These are phyloP conservation scores for Alternaria arborescens DNA, from an alignment of 2,329 filamentous ascomycete species.

Conservation along the genomic window DNA sequence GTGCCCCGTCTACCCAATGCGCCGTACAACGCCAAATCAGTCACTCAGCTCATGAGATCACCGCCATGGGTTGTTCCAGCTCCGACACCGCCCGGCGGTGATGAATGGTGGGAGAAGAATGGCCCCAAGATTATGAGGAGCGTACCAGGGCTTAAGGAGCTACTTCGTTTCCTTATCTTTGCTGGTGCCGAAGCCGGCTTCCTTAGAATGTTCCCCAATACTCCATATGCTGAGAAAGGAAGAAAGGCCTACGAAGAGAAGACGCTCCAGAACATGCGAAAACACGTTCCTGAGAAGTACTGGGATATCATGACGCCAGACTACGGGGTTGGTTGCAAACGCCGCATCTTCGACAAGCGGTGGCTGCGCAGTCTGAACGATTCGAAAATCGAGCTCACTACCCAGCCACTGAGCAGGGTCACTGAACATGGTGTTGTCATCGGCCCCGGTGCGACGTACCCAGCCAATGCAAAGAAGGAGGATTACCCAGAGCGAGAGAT, in stretches of 20 bases:
- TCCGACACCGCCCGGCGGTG: conserved; percentile 47
- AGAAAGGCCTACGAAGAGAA: conserved; percentile 54
- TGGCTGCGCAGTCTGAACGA: conserved; percentile 65
- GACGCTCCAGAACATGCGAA: conserved; percentile 59
- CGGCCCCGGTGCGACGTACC: conserved; percentile 60
- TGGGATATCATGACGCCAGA: conserved; percentile 69
- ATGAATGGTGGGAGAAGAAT: conserved; percentile 58
- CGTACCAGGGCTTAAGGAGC: conserved; percentile 61
- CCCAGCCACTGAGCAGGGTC: conserved; percentile 60
- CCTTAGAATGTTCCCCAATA: conserved; percentile 58
- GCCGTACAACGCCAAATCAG: conserved; percentile 60
- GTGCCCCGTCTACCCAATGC: conserved; percentile 61
- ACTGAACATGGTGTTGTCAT: conserved; percentile 60
- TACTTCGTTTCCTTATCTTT: conserved; percentile 58
- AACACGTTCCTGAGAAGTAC: conserved; percentile 65
- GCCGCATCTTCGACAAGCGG: conserved; percentile 66
- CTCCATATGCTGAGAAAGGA: conserved; percentile 48
- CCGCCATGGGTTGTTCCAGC: conserved; percentile 65
- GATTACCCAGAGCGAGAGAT: conserved; percentile 52
- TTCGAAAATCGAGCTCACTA: conserved; percentile 63
- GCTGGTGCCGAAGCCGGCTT: conserved; percentile 54
- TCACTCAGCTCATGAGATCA: conserved; percentile 68
- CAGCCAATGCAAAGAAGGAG: conserved; percentile 49
- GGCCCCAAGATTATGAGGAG: conserved; percentile 56
- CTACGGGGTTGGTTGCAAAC: conserved; percentile 70